These are phyloP conservation scores for Pleomassaria siparia DNA, from an alignment of 2,329 filamentous ascomycete genomes.

Conservation along the genomic window DNA sequence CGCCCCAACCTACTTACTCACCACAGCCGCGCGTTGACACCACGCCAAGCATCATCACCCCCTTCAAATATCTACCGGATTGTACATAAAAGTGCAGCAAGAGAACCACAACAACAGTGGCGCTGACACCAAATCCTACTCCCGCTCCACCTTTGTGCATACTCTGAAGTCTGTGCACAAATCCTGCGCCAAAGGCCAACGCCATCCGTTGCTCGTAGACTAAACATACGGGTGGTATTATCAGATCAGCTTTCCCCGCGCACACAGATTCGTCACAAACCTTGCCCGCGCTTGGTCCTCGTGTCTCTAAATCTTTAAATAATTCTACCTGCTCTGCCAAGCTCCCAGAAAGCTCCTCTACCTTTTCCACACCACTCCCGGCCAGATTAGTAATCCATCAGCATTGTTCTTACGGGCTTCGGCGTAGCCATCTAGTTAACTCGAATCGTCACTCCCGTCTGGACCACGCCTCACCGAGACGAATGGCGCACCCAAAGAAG, in stretches of 20 bases:
- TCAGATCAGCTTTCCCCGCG: conserved; percentile 4
- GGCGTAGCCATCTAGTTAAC: conserved; percentile 11
- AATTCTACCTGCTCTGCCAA: conserved; percentile 14
- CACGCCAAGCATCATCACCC: background rate
- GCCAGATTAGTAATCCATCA: conserved; percentile 25
- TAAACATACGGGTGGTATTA: background rate
- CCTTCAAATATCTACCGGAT: background rate
- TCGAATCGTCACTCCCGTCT: conserved; percentile 17
- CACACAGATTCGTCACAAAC: conserved; percentile 2
- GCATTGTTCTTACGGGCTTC: conserved; percentile 13
- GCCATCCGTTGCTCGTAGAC: conserved; percentile 5
- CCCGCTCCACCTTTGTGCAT: conserved; percentile 9
- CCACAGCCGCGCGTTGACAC: background rate
- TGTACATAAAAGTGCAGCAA: background rate
- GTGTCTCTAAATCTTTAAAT: conserved; percentile 5
- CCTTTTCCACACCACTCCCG: conserved; percentile 14
- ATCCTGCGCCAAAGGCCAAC: background rate
- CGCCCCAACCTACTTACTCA: background rate
- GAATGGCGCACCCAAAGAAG: conserved; percentile 28
- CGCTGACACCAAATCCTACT: conserved; percentile 13
- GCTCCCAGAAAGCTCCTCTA: conserved; percentile 8
- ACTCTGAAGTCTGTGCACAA: conserved; percentile 9
- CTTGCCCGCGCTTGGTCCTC: background rate
- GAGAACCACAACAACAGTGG: conserved; percentile 14
- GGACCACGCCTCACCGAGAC: conserved; percentile 14